These are phyloP conservation scores for Orbilia javanica DNA, from an alignment of 2,329 filamentous ascomycete genomes.

Conservation along the genomic window DNA sequence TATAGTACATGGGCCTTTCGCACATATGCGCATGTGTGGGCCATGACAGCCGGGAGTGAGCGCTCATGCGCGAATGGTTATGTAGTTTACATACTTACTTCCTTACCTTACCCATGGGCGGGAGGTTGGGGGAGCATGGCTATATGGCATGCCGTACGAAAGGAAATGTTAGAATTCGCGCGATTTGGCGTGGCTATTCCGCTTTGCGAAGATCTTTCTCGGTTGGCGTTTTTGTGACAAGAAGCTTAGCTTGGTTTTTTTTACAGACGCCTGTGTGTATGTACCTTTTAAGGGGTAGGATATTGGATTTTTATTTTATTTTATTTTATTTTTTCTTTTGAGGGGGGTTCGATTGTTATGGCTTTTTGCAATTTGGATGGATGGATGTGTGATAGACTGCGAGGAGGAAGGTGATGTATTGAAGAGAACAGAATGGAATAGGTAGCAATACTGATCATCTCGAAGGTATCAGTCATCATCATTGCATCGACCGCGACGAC, in stretches of 20 bases:
- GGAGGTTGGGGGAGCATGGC: conserved; percentile 15
- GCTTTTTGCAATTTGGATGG: too few species aligned
- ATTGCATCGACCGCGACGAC: neutral
- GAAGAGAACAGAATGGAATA: too few species aligned
- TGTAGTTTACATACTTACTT: too few species aligned
- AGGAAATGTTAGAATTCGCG: too few species aligned
- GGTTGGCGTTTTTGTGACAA: conserved; percentile 33
- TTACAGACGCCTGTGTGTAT: neutral
- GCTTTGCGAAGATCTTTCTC: conserved; percentile 33
- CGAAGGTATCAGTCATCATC: neutral
- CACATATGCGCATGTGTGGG: too few species aligned
- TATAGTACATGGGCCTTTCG: too few species aligned
- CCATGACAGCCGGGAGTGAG: too few species aligned
- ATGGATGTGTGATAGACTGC: neutral
- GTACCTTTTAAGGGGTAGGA: neutral
- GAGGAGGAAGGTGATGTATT: neutral
- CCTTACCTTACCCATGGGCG: too few species aligned
- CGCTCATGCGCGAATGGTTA: too few species aligned
- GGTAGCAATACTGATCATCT: neutral
- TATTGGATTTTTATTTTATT: neutral
- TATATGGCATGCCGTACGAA: neutral
- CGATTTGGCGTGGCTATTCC: conserved; percentile 41
- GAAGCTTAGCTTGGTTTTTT: conserved; percentile 3
- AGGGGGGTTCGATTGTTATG: too few species aligned
- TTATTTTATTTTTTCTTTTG: too few species aligned